These are phyloP conservation scores for Penicillium sp. DNA, from an alignment of 2,329 filamentous ascomycete species.

Conservation along the genomic window DNA sequence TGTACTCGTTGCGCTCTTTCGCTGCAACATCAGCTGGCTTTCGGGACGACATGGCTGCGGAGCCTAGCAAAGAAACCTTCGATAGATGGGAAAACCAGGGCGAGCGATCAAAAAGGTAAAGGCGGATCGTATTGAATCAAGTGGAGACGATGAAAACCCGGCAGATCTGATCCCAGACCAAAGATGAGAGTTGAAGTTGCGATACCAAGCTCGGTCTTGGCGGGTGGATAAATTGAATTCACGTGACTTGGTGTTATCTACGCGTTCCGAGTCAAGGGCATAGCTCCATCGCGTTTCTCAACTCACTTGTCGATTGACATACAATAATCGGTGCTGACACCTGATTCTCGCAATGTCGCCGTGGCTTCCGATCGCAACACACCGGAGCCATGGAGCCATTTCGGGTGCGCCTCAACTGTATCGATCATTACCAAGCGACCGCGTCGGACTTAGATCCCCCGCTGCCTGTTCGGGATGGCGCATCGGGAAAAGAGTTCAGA, in stretches of 20 bases:
- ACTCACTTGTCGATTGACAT: neutral
- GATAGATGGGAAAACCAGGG: neutral
- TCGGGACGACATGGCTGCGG: constrained; percentile 38
- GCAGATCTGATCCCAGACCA: constrained; percentile 1
- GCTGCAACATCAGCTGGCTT: constrained; percentile 56
- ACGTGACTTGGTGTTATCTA: constrained; percentile 34
- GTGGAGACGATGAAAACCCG: neutral
- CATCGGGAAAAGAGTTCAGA: constrained; percentile 60
- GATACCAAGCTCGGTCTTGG: neutral
- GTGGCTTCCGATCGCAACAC: constrained; percentile 21
- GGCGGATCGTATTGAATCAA: neutral
- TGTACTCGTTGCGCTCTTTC: constrained; percentile 97
- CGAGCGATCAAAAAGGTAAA: neutral
- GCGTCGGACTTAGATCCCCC: constrained; percentile 80
- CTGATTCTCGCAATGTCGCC: constrained; percentile 24
- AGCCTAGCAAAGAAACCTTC: neutral
- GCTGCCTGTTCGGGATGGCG: constrained; percentile 65
- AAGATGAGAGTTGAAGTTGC: constrained; percentile 12
- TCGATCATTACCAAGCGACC: constrained; percentile 87
- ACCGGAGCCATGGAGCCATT: constrained; percentile 67
- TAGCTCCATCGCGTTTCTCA: constrained; percentile 7
- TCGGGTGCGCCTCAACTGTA: constrained; percentile 88
- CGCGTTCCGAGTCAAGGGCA: constrained; percentile 18
- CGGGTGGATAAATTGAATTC: constrained; percentile 13
- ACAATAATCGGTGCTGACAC: neutral